Percentiles rank a stretch among this genome's conserved stretches.
Conservation (phyloP, 78 protist genomes). For the Polysphondylium violaceum region DNA sequence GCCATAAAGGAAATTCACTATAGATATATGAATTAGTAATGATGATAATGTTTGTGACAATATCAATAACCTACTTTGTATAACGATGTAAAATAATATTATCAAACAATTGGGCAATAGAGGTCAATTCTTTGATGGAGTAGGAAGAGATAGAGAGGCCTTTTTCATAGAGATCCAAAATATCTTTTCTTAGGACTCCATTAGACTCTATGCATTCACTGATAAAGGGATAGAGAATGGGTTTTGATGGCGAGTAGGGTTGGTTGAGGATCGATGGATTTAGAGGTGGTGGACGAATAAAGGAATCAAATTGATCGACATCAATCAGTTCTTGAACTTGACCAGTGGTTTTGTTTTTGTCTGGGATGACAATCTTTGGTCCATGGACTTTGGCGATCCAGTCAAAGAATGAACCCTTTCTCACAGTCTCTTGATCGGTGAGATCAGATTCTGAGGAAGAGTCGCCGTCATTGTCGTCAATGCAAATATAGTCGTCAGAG, state of each 20-base stretch:
- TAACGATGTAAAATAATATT: slow-evolving; percentile 28
- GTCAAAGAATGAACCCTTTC: slow-evolving; percentile 41
- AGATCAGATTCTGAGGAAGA: slow-evolving; percentile 15
- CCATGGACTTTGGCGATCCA: slow-evolving; percentile 76
- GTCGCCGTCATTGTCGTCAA: not conserved
- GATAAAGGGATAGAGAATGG: not conserved
- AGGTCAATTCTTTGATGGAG: slow-evolving; percentile 33
- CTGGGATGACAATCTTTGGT: slow-evolving; percentile 5
- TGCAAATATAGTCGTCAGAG: slow-evolving; percentile 3
- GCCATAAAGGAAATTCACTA: slow-evolving; percentile 58
- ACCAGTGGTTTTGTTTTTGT: not conserved
- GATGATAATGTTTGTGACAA: too few relatives aligned
- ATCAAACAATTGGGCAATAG: slow-evolving; percentile 41
- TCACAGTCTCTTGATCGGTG: slow-evolving; percentile 16
- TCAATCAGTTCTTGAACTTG: slow-evolving; percentile 3
- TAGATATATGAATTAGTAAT: not conserved
- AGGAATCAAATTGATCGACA: not conserved
- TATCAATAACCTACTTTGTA: slow-evolving; percentile 31
- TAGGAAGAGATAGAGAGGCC: slow-evolving; percentile 32
- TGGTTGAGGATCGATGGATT: not conserved
- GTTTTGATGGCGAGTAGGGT: not conserved
- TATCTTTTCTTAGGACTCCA: slow-evolving; percentile 28
- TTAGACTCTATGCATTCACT: slow-evolving; percentile 7
- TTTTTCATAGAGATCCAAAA: slow-evolving; percentile 10
- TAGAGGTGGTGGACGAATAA: not conserved